Conservation (phyloP, 208 protist genomes). For the Wallacemonas sp. region DNA sequence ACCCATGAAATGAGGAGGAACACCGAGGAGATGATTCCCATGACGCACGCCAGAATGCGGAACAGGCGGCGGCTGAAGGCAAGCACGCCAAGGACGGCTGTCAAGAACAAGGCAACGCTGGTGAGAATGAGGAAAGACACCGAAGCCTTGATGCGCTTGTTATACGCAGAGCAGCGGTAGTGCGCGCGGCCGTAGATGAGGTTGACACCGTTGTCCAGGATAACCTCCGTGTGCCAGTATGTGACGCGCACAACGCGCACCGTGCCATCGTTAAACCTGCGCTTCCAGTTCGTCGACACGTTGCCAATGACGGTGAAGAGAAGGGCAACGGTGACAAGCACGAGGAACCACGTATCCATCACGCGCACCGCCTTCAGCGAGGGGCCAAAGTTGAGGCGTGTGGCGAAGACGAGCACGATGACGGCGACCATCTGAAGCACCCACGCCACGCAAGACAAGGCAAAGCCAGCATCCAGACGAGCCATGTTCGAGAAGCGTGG, state of each 20-base stretch:
- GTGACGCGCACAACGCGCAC: slow-evolving; percentile 51
- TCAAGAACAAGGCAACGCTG: slow-evolving; percentile 30
- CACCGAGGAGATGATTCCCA: slow-evolving; percentile 25
- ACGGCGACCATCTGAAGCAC: slow-evolving; percentile 43
- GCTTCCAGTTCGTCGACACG: slow-evolving; percentile 50
- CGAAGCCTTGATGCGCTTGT: slow-evolving; percentile 61
- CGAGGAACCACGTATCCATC: slow-evolving; percentile 53
- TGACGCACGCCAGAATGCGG: slow-evolving; percentile 36
- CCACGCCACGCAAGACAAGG: slow-evolving; percentile 48
- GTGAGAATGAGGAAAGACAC: slow-evolving; percentile 55
- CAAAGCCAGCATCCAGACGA: slow-evolving; percentile 52
- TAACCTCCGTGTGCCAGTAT: slow-evolving; percentile 68
- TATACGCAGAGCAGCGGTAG: slow-evolving; percentile 54
- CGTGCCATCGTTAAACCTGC: slow-evolving; percentile 24
- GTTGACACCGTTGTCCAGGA: slow-evolving; percentile 32
- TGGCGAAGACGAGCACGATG: slow-evolving; percentile 34
- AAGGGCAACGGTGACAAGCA: slow-evolving; percentile 30
- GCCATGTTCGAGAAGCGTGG: slow-evolving; percentile 30
- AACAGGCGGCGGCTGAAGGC: slow-evolving; percentile 30
- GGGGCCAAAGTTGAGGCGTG: slow-evolving; percentile 47
- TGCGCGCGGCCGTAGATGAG: slow-evolving; percentile 35
- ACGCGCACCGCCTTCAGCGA: slow-evolving; percentile 39
- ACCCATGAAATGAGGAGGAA: slow-evolving; percentile 56
- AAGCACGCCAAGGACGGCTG: slow-evolving; percentile 31
- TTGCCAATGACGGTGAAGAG: slow-evolving; percentile 39